Evolutionary conservation across 2,329 filamentous ascomycete species (phyloP).

Genomic region (Cordyceps sp.): DNA sequence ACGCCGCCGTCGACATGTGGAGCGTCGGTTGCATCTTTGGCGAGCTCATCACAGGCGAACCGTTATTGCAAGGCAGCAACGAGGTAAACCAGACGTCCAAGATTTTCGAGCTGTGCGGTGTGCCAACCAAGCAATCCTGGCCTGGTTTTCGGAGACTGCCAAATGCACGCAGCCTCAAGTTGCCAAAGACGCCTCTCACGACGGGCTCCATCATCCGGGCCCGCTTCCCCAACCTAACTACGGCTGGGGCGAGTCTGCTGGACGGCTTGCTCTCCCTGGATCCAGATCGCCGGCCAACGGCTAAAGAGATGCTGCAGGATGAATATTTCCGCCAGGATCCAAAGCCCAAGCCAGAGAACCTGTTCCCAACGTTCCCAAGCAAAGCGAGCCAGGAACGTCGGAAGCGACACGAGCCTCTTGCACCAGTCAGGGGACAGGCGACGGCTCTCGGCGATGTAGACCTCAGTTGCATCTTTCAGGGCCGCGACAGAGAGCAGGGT

Average conservation of each 20-base stretch:
- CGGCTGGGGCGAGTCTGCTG: conserved; percentile 55
- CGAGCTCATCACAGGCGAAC: conserved; percentile 71
- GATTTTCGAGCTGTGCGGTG: conserved; percentile 80
- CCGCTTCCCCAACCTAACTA: conserved; percentile 67
- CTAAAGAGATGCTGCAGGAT: conserved; percentile 59
- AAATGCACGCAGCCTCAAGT: conserved; percentile 64
- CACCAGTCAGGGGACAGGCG: conserved; percentile 60
- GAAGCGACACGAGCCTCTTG: conserved; percentile 57
- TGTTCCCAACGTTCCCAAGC: conserved; percentile 95
- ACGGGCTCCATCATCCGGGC: conserved; percentile 46
- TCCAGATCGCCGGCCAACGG: conserved; percentile 52
- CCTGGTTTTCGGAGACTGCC: conserved; percentile 74
- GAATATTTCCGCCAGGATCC: conserved; percentile 82
- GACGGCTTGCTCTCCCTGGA: conserved; percentile 56
- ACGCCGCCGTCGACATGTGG: conserved; percentile 77
- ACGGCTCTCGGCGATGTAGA: conserved; percentile 39
- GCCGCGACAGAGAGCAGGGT: conserved; percentile 47
- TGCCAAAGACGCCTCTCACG: conserved; percentile 33
- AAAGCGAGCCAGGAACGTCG: conserved; percentile 85
- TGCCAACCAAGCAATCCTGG: conserved; percentile 72
- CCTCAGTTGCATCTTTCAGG: conserved; percentile 55
- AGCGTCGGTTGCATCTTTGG: conserved; percentile 91
- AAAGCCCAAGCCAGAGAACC: conserved; percentile 70
- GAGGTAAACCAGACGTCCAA: conserved; percentile 80
- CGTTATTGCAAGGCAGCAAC: conserved; percentile 74